Evolutionary conservation across 2,329 filamentous ascomycete species (phyloP), one percentile per base, ranked within the genome.

Genomic region (Penicillium olsonii): DNA sequence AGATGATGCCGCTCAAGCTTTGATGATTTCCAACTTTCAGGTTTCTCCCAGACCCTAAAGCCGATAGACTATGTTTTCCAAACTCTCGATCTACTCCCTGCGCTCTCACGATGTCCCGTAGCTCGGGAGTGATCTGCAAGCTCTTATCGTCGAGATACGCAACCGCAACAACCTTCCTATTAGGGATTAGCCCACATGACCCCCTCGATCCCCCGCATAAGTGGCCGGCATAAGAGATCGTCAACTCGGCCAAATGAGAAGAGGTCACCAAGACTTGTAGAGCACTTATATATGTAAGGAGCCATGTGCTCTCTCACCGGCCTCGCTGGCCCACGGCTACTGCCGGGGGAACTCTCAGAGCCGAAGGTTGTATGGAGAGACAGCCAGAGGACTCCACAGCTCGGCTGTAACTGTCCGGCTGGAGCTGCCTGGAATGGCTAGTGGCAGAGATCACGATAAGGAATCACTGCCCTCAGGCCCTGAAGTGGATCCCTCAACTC

Each of bases 391-490:
- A 24, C 22, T 26, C 35, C n/a, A 39, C n/a, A 22, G 31, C 19
- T 14, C 39, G 20, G n/a, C 15, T 26, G 27, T 39, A 40, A 27
- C 20, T 45, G 12, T 35, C 55, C 60, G 60, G 56, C 4, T 62
- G 53, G 56, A 62, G 57, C 59, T 62, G 50, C 60, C 60, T 41
- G 49, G 37, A 51, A 33, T 26, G 56, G 59, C 42, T 60, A 61
- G 60, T 24, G 37, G 52, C 10, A 50, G 7, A 37, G 29, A 14
- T 27, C 31, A 22, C 34, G 52, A 55, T 54, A 57, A 60, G 47
- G 53, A 37, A 39, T 41, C 35, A 42, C 43, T 43, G 37, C 42
- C 18, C 8, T 5, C 12, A 31, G n/a, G 29, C 29, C 29, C 29
- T 15, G 24, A 45, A 40, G 37, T 37, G 48, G 48, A 33, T 34